phyloP scores from a whole-genome alignment of 441 rosid genomes.

The Breynia disticha region DNA sequence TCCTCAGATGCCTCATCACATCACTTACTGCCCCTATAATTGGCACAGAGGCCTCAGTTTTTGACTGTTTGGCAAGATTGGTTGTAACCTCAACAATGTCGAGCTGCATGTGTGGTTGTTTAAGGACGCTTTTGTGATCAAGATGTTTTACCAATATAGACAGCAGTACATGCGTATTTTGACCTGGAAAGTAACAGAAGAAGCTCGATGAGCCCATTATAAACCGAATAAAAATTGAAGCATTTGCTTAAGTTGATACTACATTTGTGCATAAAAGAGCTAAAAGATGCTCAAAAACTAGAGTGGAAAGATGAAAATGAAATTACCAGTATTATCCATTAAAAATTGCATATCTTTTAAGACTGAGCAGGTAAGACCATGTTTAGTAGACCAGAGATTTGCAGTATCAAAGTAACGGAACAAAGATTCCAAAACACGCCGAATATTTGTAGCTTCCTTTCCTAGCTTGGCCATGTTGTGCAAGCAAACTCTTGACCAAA shows the following conservation, averaged over 20 bases:
- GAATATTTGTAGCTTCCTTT: conserved; percentile 77
- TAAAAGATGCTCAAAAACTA: neutral
- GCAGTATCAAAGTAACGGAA: conserved; percentile 70
- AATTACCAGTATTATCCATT: conserved; percentile 69
- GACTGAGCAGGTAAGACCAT: conserved; percentile 66
- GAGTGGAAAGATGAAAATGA: neutral
- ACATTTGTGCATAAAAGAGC: neutral
- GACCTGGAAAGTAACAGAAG: conserved; percentile 39
- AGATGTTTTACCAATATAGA: conserved; percentile 84
- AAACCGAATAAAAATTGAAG: neutral
- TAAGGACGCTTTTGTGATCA: conserved; percentile 80
- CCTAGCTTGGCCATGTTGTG: conserved; percentile 88
- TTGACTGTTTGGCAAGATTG: conserved; percentile 56
- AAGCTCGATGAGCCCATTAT: conserved; percentile 13
- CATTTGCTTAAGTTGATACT: too few relatives aligned
- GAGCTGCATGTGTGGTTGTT: conserved; percentile 68
- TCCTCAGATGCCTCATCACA: conserved; percentile 73
- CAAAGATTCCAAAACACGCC: conserved; percentile 78
- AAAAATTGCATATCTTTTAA: conserved; percentile 75
- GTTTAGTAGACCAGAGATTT: conserved; percentile 62
- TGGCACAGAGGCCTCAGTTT: conserved; percentile 59
- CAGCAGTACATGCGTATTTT: conserved; percentile 64
- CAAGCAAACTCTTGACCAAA: conserved; percentile 90
- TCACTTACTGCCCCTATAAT: conserved; percentile 68
- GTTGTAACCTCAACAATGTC: conserved; percentile 67